phyloP scores from a whole-genome alignment of 1,284 basidiomycete species.

The Microbotryomycetes sp. region DNA sequence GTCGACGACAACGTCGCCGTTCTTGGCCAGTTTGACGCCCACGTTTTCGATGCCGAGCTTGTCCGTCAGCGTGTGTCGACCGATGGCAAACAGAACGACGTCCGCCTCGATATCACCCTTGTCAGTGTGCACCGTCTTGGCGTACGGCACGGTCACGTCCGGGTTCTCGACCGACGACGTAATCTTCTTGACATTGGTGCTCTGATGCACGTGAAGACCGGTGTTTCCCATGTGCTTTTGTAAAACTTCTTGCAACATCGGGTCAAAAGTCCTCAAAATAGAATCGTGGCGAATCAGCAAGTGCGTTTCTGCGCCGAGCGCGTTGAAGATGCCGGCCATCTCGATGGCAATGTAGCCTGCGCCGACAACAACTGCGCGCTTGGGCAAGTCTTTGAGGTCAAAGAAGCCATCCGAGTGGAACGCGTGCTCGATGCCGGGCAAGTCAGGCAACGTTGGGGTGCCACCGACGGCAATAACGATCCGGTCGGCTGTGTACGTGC shows the following conservation, averaged over 20 bases:
- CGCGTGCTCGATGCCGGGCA: constrained; percentile 84
- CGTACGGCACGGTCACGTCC: constrained; percentile 30
- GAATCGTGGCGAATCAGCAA: constrained; percentile 81
- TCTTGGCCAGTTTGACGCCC: constrained; percentile 66
- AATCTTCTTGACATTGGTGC: constrained; percentile 66
- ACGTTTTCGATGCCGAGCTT: constrained; percentile 68
- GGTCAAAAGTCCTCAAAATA: constrained; percentile 89
- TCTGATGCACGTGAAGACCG: constrained; percentile 78
- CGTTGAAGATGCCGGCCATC: constrained; percentile 72
- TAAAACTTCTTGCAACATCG: constrained; percentile 72
- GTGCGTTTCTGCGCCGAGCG: constrained; percentile 72
- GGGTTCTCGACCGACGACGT: constrained; percentile 46
- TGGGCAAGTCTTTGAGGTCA: constrained; percentile 79
- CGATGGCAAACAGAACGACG: constrained; percentile 87
- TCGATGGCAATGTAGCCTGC: constrained; percentile 98
- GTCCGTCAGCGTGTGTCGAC: constrained; percentile 72
- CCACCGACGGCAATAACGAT: constrained; percentile 84
- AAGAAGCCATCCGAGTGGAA: constrained; percentile 97
- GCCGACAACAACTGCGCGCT: constrained; percentile 86
- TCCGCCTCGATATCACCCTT: constrained; percentile 78
- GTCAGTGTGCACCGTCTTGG: constrained; percentile 56
- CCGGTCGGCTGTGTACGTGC: constrained; percentile 50
- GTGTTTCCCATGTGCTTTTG: constrained; percentile 93
- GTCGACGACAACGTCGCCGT: constrained; percentile 79
- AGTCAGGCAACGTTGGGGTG: constrained; percentile 73